These are phyloP conservation scores for Curvularia sp. DNA, from an alignment of 2,329 filamentous ascomycete species.

Conservation along the genomic window DNA sequence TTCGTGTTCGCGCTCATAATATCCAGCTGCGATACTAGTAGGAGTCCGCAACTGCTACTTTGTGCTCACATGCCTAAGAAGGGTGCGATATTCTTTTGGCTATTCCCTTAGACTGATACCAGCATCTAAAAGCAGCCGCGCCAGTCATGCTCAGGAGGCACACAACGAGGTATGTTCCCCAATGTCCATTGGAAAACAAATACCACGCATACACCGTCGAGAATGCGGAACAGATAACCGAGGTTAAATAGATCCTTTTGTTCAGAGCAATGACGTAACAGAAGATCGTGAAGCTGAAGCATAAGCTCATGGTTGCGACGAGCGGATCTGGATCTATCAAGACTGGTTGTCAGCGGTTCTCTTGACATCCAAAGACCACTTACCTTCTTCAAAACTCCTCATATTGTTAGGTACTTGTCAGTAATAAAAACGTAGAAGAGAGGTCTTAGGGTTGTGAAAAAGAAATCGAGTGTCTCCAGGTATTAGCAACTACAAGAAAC, in stretches of 20 bases:
- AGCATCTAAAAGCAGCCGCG: neutral
- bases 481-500: neutral
- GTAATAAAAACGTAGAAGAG: neutral
- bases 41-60: neutral
- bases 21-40: neutral
- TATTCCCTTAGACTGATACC: neutral
- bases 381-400: neutral
- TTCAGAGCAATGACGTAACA: neutral
- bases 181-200: neutral
- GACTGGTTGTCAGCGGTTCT: neutral
- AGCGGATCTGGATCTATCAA: constrained; percentile 1
- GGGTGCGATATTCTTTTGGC: neutral
- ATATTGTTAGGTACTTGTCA: neutral
- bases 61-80: neutral
- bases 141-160: neutral
- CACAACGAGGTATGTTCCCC: neutral
- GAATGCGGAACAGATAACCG: neutral
- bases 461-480: no score
- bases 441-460: neutral
- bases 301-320: neutral
- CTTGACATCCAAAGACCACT: neutral
- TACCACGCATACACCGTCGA: neutral
- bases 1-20: no score
- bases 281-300: neutral
- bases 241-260: neutral